A percentile compares a stretch with the other conserved stretches of the same genome.
Conservation (phyloP, 345 rosid genomes). For the Gossypium longicalyx region DNA sequence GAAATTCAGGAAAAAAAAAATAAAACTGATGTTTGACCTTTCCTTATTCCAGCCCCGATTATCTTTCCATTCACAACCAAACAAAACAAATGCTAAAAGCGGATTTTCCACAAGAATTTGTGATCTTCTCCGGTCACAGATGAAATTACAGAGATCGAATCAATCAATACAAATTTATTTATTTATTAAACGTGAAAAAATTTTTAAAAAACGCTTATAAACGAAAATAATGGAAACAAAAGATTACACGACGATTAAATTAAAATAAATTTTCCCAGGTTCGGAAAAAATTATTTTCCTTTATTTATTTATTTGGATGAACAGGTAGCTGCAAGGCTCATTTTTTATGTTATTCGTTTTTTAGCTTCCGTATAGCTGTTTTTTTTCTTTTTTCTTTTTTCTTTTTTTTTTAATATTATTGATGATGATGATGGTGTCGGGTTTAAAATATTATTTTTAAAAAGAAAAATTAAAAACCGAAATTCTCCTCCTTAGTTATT, state of each 20-base stretch:
- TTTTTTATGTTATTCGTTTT: not conserved
- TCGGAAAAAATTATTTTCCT: not conserved
- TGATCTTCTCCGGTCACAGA: not conserved
- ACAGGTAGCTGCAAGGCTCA: constrained; percentile 10
- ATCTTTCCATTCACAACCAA: constrained; percentile 12
- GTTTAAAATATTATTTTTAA: not conserved
- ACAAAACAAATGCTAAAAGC: constrained; percentile 1
- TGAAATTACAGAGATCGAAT: not conserved
- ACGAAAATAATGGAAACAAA: not conserved
- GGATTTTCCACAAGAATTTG: not conserved
- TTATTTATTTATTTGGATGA: not conserved
- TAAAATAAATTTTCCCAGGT: not conserved
- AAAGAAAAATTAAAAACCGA: not conserved
- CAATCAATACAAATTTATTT: not conserved
- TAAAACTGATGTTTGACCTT: not conserved
- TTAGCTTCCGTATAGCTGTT: too few species aligned
- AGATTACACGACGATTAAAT: constrained; percentile 1
- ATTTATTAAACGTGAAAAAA: not conserved
- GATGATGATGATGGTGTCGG: not conserved
- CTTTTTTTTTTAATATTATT: too few species aligned
- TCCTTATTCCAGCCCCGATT: constrained; percentile 8
- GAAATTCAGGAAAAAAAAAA: not conserved
- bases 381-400: too few species aligned
- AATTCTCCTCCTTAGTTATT: not conserved
- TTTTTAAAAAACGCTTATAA: too few species aligned